phyloP scores from a whole-genome alignment of 148 eudicot species.

The Polygonum maritimum region DNA sequence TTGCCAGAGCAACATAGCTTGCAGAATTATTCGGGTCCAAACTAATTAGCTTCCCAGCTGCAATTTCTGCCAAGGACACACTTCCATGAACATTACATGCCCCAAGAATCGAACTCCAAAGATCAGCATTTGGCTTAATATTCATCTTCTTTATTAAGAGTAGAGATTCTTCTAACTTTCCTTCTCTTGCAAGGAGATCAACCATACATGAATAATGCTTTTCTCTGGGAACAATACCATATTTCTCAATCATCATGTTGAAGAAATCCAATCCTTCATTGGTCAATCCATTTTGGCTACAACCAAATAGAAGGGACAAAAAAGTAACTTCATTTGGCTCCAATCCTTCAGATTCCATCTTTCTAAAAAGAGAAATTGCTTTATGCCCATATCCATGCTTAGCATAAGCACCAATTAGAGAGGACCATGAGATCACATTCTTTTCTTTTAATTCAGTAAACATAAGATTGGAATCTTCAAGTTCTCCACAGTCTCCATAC shows the following conservation, averaged over 20 bases:
- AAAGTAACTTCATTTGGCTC: conserved; percentile 30
- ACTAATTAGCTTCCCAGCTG: conserved; percentile 19
- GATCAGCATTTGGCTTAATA: conserved; percentile 16
- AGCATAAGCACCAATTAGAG: conserved; percentile 32
- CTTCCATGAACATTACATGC: conserved; percentile 29
- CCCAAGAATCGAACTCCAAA: conserved; percentile 27
- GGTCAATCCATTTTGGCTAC: conserved; percentile 29
- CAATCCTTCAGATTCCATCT: conserved; percentile 32
- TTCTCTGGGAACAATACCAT: conserved; percentile 22
- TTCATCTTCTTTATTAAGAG: conserved; percentile 23
- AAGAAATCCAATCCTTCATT: conserved; percentile 23
- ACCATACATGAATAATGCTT: conserved; percentile 35
- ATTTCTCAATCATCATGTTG: conserved; percentile 20
- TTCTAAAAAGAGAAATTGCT: conserved; percentile 20
- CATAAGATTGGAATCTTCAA: conserved; percentile 22
- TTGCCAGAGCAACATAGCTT: conserved; percentile 22
- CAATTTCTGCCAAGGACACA: conserved; percentile 19
- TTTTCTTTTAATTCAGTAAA: conserved; percentile 22
- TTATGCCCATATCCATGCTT: conserved; percentile 30
- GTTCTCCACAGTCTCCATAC: conserved; percentile 40
- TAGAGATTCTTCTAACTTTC: conserved; percentile 25
- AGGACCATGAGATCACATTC: conserved; percentile 40
- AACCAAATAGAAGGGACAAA: conserved; percentile 33
- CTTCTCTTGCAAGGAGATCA: conserved; percentile 32
- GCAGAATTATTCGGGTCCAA: conserved; percentile 17